Base-by-base conservation (phyloP, 495 filamentous ascomycete species). In the Pseudotulostoma volvatum region DNA sequence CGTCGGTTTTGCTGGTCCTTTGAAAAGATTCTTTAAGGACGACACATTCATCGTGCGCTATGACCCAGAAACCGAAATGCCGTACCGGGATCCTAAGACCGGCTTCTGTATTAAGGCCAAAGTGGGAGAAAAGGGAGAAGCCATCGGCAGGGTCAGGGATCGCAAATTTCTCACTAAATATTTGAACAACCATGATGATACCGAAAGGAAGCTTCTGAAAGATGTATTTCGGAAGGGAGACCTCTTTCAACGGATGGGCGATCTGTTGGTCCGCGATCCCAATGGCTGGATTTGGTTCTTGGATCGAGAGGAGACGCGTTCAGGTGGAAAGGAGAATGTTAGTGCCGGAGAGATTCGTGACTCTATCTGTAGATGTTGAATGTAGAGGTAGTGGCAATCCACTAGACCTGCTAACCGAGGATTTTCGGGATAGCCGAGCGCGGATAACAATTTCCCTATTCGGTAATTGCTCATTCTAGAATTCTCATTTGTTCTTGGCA, bases 251-350 rank as follows among this genome's bases (percentile, higher is more conserved):
- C 73, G 86, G 2, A 79, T 79, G 1, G 88, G 88, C 1, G 88
- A 96, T 52, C 61, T 94, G 0, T 56, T 95, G n/a, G 67, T 76
- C 14, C 68, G 67, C 44, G 81, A 84, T 43, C 18, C 42, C 0
- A 74, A 87, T 38, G 81, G 83, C 0, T 67, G 79, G 37, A 67
- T 79, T 42, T 86, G 65, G 48, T 96, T 96, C 57, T 69, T 74
- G 39, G 88, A 96, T 53, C 82, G 86, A 1, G 88, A 88, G 35
- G 88, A 96, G 51, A 95, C 88, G 0, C 95, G 86, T 61, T 75
- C 88, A 18, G 95, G 88, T 87, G 93, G 93, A 60, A 74, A 73
- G 14, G 88, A 96, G 60, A 96, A 95, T 44, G 84, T 93, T 1
- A 80, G 76, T 7, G 90, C 87, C 0, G 76, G 78, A 15, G 76